phyloP scores from a whole-genome alignment of 176 grass and related monocot genomes.

The Bromus sterilis region DNA sequence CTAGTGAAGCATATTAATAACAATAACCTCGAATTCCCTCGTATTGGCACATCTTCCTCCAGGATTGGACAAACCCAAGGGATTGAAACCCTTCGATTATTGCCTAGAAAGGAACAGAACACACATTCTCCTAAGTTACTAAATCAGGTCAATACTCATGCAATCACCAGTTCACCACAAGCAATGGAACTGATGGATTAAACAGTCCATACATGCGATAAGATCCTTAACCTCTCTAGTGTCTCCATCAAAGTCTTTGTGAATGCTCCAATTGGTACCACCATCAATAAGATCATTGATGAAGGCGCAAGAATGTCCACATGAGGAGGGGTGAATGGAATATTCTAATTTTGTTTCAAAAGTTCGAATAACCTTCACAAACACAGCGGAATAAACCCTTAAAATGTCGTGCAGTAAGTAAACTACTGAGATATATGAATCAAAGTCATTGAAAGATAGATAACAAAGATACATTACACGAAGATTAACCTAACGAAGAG shows the following conservation, averaged over 20 bases:
- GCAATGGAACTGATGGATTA: not conserved
- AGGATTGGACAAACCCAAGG: constrained; percentile 63
- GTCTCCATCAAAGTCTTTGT: constrained; percentile 74
- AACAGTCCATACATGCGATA: constrained; percentile 46
- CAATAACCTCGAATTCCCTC: constrained; percentile 57
- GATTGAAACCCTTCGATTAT: constrained; percentile 79
- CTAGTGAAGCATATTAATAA: constrained; percentile 19
- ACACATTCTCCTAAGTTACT: not conserved
- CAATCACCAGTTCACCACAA: not conserved
- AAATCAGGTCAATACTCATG: not conserved
- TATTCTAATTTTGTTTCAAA: too few relatives aligned
- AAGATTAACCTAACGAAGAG: too few relatives aligned
- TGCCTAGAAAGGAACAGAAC: constrained; percentile 40
- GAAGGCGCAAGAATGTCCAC: too few relatives aligned
- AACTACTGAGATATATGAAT: too few relatives aligned
- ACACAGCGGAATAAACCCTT: too few relatives aligned
- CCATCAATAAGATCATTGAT: constrained; percentile 79
- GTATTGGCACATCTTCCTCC: constrained; percentile 60
- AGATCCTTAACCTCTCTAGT: constrained; percentile 79
- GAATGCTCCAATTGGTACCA: constrained; percentile 70
- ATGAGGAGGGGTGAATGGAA: too few relatives aligned
- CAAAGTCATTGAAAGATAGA: too few relatives aligned
- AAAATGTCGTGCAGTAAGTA: too few relatives aligned
- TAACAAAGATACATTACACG: too few relatives aligned
- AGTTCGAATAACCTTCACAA: too few relatives aligned